Conservation (phyloP, 2,329 filamentous ascomycete species). For the Chaetomium sp. region DNA sequence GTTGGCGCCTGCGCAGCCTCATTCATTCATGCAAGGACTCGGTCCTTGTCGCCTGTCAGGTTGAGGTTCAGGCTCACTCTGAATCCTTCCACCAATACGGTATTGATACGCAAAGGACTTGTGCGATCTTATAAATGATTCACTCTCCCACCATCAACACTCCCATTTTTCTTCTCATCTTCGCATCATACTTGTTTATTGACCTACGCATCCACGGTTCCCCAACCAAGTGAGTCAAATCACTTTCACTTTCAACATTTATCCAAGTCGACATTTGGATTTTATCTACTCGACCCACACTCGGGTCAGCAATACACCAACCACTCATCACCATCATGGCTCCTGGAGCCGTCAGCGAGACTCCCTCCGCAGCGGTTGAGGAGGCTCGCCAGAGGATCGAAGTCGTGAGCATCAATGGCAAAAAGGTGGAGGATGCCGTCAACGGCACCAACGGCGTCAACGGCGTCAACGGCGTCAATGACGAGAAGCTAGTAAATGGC, state of each 20-base stretch:
- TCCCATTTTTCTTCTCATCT: neutral
- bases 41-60: neutral
- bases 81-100: neutral
- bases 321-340: slow-evolving; percentile 21
- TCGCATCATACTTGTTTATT: neutral
- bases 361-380: neutral
- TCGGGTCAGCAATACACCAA: neutral
- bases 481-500: slow-evolving; percentile 3
- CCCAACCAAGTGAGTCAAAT: neutral
- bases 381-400: slow-evolving; percentile 5
- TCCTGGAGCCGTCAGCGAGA: slow-evolving; percentile 17
- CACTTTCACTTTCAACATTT: neutral
- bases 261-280: neutral
- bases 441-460: slow-evolving; percentile 10
- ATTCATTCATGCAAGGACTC: neutral
- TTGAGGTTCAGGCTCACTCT: neutral
- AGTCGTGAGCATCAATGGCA: slow-evolving; percentile 2
- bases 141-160: neutral
- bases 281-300: neutral
- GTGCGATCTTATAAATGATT: neutral
- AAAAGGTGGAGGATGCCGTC: neutral
- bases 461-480: neutral
- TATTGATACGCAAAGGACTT: neutral
- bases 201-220: neutral
- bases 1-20: slow-evolving; percentile 9